Base-by-base conservation (phyloP, 352 stramenopile genomes). In the Thalassiosira hispida region DNA sequence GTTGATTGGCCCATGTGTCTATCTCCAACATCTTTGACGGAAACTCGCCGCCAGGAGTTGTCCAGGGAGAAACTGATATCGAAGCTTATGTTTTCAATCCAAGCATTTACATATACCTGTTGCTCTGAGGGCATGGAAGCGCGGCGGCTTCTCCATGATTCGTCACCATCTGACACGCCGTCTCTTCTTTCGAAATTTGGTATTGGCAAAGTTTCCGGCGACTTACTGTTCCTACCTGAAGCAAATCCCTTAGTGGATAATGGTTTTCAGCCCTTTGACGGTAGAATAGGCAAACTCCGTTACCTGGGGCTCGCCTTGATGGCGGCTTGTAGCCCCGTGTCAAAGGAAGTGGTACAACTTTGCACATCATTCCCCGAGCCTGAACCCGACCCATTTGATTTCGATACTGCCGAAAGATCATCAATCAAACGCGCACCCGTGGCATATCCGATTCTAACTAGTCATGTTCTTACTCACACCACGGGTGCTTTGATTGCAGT, bases 401-500 rank as follows among this genome's bases (percentile, higher is more conserved):
- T 80, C 49, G 70, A 84, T 25, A 63, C 59, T 11, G 42, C 31
- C 6, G 73, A 79, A 38, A 80, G 27, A 33, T 44, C 52, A 18
- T 73, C 16, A 53, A 62, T 46, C 44, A 80, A 72, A 31, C 59
- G 89, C 47, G 78, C 77, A 9, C 87, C 85, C 23, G 81, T 94
- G 27, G 80, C 81, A 7, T 93, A 86, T 73, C 89, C 89, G 4
- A 81, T 94, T 46, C 79, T 94, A n/a, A 77, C 77, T 46, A 75
- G 87, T n/a, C 76, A 94, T 69, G 65, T 94, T 44, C 77, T 94
- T 14, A 93, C 89, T 14, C 89, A 94, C 76, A 87, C 88, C 27
- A 81, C 82, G 31, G 78, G 73, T 61, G 77, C 81, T 4, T 84
- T 94, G 23, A 84, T 84, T 77, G 85, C 87, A 40, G 77, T 85